Conservation (phyloP, 176 grass and related monocot species). For the Oryza punctata region DNA sequence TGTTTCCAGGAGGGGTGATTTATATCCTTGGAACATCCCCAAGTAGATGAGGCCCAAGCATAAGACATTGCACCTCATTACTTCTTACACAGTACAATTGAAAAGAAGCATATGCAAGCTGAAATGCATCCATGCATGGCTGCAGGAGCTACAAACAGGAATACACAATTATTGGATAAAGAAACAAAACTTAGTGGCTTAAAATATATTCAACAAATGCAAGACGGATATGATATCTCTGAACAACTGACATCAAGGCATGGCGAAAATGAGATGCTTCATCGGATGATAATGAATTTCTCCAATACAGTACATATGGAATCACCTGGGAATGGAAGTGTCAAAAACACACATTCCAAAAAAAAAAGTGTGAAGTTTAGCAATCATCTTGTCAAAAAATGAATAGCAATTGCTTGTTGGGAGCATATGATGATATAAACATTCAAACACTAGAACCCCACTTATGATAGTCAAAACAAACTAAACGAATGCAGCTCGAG, state of each 20-base stretch:
- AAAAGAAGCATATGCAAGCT: conserved; percentile 77
- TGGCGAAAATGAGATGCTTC: conserved; percentile 69
- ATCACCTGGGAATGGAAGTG: conserved; percentile 50
- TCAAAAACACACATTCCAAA: not conserved
- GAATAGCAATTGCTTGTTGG: not conserved
- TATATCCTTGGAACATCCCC: conserved; percentile 70
- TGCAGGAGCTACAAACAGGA: conserved; percentile 59
- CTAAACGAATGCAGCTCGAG: not conserved
- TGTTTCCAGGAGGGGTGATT: conserved; percentile 32
- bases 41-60: conserved; percentile 55
- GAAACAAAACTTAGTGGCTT: conserved; percentile 15
- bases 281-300: conserved; percentile 61
- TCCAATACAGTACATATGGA: conserved; percentile 61
- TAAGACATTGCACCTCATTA: conserved; percentile 38
- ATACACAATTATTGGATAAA: conserved; percentile 32
- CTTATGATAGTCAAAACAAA: not conserved
- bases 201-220: not conserved
- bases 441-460: not conserved
- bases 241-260: conserved; percentile 62
- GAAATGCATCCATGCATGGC: conserved; percentile 87
- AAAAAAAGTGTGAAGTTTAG: too few species aligned
- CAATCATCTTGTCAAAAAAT: not conserved
- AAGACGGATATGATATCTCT: conserved; percentile 46
- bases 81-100: conserved; percentile 51
- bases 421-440: not conserved